Conservation (phyloP, 257 asterid genomes). For the Sherardia arvensis region DNA sequence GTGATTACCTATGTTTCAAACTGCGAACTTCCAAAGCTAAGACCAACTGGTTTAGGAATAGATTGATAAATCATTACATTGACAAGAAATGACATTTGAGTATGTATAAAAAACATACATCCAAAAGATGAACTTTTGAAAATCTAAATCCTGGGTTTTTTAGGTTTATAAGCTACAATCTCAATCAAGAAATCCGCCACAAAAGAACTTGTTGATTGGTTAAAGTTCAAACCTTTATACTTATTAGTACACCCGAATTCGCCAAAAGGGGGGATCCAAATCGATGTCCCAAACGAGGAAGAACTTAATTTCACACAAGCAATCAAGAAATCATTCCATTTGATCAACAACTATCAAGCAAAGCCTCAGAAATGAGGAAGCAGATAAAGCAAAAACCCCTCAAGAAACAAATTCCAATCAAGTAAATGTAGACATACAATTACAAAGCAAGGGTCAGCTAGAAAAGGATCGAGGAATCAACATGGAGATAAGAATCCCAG, state of each 20-base stretch:
- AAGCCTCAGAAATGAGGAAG: background rate
- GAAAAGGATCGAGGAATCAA: background rate
- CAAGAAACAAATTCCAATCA: background rate
- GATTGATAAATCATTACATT: background rate
- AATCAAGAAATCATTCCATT: background rate
- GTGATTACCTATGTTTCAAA: background rate
- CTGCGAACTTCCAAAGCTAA: background rate
- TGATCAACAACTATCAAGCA: background rate
- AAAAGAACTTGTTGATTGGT: background rate
- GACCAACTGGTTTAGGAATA: background rate
- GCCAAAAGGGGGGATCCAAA: background rate
- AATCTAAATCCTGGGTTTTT: background rate
- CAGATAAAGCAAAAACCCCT: background rate
- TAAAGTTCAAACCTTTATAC: background rate
- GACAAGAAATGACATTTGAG: background rate
- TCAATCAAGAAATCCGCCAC: background rate
- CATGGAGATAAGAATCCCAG: background rate
- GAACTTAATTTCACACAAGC: background rate
- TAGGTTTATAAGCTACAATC: background rate
- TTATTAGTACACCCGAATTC: background rate
- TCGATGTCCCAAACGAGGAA: background rate
- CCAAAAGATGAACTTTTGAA: background rate
- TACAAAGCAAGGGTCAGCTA: constrained; percentile 4
- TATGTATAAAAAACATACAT: background rate
- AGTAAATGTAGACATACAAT: background rate